Base-by-base conservation (phyloP, 2,329 filamentous ascomycete species). In the Diaporthe capsici region DNA sequence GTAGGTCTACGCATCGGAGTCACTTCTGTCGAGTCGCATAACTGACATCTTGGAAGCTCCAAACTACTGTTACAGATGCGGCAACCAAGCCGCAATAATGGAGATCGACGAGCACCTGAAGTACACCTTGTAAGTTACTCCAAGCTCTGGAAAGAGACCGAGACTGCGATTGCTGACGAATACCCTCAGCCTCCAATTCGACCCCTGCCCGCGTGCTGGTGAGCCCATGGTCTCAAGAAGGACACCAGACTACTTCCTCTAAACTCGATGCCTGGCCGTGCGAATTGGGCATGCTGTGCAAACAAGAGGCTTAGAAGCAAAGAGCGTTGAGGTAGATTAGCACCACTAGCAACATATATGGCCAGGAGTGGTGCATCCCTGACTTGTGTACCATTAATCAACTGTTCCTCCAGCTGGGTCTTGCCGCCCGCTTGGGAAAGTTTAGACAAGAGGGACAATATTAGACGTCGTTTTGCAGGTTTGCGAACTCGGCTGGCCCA, bases 81-180 rank as follows among this genome's bases (percentile, higher is more conserved):
- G 97, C 83, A 99, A 99, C 87, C 97, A 98, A 87, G 97, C 97
- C 75, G 97, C 97, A n/a, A 98, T 99, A 85, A 99, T 99, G 97
- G 97, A 98, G 87, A 99, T 99, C 85, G 97, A 98, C 80, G 97
- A 99, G 87, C 96, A 98, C 85, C 88, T 99, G 84, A 98, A 99
- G 89, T 99, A 98, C 87, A 98, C 97, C 82, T 98, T 99, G 96
- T 98, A 91, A 86, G 95, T 92, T 61, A 10, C 44, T n/a, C 34
- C 57, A 17, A n/a, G 20, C 34, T 9, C 22, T 12, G 7, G 13
- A 28, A 42, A 31, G 13, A 25, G n/a, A 44, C 17, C 39, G 22
- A 25, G 25, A 6, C 15, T 20, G 9, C 61, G n/a, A 44, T 51
- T 67, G 34, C 72, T 79, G 78, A 75, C 77, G 34, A 55, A 61